phyloP scores from a whole-genome alignment of 306 rosid genomes.

The Inga oerstediana region DNA sequence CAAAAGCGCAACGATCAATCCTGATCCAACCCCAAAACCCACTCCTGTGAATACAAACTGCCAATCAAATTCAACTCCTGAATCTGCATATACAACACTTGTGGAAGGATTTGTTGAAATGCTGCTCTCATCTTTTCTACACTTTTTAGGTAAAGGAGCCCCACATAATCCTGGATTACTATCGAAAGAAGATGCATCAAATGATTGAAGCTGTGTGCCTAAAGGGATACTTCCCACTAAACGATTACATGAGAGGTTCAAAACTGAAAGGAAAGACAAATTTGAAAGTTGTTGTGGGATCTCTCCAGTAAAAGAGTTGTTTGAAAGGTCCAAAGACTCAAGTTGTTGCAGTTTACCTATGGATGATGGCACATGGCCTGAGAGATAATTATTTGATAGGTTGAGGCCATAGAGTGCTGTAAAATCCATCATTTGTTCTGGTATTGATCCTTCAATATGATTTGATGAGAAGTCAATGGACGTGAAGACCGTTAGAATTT shows the following conservation, averaged over 20 bases:
- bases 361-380: slow-evolving; percentile 39
- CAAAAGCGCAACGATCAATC: slow-evolving; percentile 44
- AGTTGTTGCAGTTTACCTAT: slow-evolving; percentile 21
- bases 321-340: slow-evolving; percentile 53
- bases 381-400: slow-evolving; percentile 44
- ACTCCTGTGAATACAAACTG: slow-evolving; percentile 51
- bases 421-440: slow-evolving; percentile 41
- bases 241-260: slow-evolving; percentile 39
- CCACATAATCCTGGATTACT: slow-evolving; percentile 40
- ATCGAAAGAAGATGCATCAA: neutral
- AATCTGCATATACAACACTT: neutral
- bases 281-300: slow-evolving; percentile 24
- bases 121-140: neutral
- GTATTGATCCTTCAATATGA: slow-evolving; percentile 41
- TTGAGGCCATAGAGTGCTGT: slow-evolving; percentile 21
- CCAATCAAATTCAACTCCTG: slow-evolving; percentile 50
- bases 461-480: slow-evolving; percentile 50
- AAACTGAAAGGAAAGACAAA: slow-evolving; percentile 33
- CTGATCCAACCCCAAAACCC: slow-evolving; percentile 75
- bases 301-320: slow-evolving; percentile 26
- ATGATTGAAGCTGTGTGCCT: slow-evolving; percentile 26
- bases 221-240: slow-evolving; percentile 33
- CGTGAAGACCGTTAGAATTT: slow-evolving; percentile 23
- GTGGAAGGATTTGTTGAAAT: neutral
- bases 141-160: neutral